Conservation (phyloP, 441 rosid species). For the Adansonia gregorii region DNA sequence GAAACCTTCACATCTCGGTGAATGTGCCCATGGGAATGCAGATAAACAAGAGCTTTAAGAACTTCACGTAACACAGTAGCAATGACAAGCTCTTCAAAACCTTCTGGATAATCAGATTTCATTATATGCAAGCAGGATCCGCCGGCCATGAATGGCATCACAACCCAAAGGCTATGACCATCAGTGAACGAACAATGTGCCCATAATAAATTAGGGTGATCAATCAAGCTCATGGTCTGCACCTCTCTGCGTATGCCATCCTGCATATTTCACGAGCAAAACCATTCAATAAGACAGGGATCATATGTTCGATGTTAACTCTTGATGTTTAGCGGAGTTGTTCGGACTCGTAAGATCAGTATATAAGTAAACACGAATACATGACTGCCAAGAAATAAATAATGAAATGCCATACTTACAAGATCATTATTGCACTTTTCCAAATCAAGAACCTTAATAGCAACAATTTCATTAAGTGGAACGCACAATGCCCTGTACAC, state of each 20-base stretch:
- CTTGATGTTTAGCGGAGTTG: constrained; percentile 4
- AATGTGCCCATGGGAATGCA: constrained; percentile 93
- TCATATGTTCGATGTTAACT: constrained; percentile 7
- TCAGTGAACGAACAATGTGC: constrained; percentile 97
- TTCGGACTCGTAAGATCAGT: constrained; percentile 18
- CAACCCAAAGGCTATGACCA: constrained; percentile 93
- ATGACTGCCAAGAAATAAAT: constrained; percentile 16
- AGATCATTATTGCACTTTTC: constrained; percentile 96
- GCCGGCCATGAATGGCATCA: constrained; percentile 99
- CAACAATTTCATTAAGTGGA: constrained; percentile 86
- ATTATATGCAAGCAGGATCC: constrained; percentile 98
- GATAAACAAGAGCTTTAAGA: constrained; percentile 96
- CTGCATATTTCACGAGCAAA: constrained; percentile 44
- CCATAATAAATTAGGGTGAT: constrained; percentile 86
- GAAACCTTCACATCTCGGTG: constrained; percentile 98
- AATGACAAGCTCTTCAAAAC: constrained; percentile 93
- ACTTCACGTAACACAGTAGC: constrained; percentile 88
- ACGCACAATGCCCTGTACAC: constrained; percentile 91
- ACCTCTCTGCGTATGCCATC: constrained; percentile 98
- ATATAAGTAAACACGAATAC: constrained; percentile 16
- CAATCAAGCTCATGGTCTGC: constrained; percentile 90
- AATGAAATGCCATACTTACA: constrained; percentile 51
- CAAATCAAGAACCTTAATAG: constrained; percentile 94
- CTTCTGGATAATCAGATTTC: constrained; percentile 83
- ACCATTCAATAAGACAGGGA: background rate